A percentile compares a stretch with the other conserved stretches of the same genome.
These are phyloP conservation scores for Spiraea crenata DNA, from an alignment of 331 rosid species.

Conservation along the genomic window DNA sequence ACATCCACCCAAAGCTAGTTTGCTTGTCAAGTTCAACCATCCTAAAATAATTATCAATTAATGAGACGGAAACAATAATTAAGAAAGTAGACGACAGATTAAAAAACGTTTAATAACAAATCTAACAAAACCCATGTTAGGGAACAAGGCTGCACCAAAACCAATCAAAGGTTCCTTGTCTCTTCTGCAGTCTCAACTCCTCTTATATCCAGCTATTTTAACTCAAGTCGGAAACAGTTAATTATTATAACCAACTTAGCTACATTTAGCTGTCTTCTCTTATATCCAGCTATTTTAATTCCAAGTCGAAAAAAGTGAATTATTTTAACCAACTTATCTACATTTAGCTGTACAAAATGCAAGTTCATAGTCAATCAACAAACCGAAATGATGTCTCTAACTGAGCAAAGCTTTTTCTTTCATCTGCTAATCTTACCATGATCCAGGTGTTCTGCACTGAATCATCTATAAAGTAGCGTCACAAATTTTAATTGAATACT, in stretches of 20 bases:
- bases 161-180: conserved; percentile 43
- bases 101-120: conserved; percentile 22
- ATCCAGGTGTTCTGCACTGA: conserved; percentile 10
- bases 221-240: not conserved
- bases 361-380: not conserved
- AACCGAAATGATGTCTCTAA: not conserved
- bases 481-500: conserved; percentile 1
- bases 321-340: too few species aligned
- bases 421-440: too few species aligned
- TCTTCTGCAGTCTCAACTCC: conserved; percentile 39
- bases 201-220: conserved; percentile 4
- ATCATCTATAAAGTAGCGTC: not conserved
- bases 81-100: not conserved
- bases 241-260: too few species aligned
- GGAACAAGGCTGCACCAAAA: conserved; percentile 48
- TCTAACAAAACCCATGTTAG: conserved; percentile 54
- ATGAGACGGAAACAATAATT: conserved; percentile 18
- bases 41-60: conserved; percentile 15
- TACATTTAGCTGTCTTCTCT: not conserved
- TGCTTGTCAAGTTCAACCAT: conserved; percentile 38
- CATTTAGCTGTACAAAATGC: not conserved
- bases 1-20: conserved; percentile 15
- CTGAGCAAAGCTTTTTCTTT: not conserved
- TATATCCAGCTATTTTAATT: conserved; percentile 1
- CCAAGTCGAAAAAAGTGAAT: not conserved